phyloP scores from a whole-genome alignment of 2,329 filamentous ascomycete species.

The Calonectria pseudoreteaudii region DNA sequence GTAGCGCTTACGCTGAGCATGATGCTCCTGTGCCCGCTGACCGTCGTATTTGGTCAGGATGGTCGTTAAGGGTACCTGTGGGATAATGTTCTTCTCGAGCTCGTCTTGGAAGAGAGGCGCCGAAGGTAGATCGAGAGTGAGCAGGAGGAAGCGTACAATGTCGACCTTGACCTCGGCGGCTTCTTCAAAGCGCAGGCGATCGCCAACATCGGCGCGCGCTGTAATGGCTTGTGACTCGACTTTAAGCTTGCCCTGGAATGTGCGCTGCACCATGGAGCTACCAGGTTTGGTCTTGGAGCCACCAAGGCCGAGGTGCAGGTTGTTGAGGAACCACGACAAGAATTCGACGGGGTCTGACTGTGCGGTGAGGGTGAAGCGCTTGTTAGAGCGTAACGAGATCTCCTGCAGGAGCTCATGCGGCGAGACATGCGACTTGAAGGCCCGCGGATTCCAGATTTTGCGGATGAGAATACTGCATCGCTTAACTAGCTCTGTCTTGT shows the following conservation, averaged over 20 bases:
- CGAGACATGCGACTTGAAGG: constrained; percentile 96
- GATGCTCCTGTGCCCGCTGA: constrained; percentile 85
- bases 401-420: constrained; percentile 98
- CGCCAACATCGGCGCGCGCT: constrained; percentile 86
- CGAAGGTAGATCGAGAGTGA: constrained; percentile 92
- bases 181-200: constrained; percentile 93
- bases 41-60: constrained; percentile 96
- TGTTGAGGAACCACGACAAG: constrained; percentile 96
- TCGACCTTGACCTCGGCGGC: constrained; percentile 84
- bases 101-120: constrained; percentile 97
- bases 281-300: constrained; percentile 89
- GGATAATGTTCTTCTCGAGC: constrained; percentile 94
- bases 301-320: constrained; percentile 90
- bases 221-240: constrained; percentile 96
- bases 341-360: constrained; percentile 98
- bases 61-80: constrained; percentile 84
- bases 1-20: constrained; percentile 89
- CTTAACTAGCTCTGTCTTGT: constrained; percentile 82
- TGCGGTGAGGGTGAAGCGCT: constrained; percentile 89
- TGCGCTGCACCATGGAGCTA: constrained; percentile 87
- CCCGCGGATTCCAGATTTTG: constrained; percentile 97
- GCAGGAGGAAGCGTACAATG: constrained; percentile 84
- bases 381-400: constrained; percentile 88
- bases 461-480: constrained; percentile 90
- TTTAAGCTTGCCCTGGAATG: constrained; percentile 93